These are phyloP conservation scores for Heritiera fomes DNA, from an alignment of 345 rosid genomes.

Conservation along the genomic window DNA sequence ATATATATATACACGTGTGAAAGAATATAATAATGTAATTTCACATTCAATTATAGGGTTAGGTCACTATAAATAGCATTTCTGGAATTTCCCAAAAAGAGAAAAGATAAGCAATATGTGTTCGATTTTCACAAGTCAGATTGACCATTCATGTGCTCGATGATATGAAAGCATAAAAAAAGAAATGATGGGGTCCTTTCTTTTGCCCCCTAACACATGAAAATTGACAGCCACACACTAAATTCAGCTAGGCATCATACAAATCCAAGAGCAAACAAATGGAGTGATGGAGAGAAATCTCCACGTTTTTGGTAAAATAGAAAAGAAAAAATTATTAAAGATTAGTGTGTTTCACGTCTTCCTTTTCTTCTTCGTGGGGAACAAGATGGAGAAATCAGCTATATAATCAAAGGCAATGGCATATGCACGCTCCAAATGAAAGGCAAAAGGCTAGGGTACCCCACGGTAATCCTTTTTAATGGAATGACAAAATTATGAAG, in stretches of 20 bases:
- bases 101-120: too few relatives aligned
- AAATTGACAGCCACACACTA: conserved; percentile 10
- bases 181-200: neutral
- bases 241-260: conserved; percentile 1
- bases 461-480: conserved; percentile 8
- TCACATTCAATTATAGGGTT: neutral
- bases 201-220: neutral
- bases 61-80: neutral
- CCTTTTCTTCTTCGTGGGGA: conserved; percentile 6
- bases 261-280: neutral
- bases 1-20: too few relatives aligned
- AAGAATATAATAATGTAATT: neutral
- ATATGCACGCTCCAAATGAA: conserved; percentile 12
- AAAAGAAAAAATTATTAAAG: neutral
- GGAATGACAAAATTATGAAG: conserved; percentile 12
- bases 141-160: conserved; percentile 13
- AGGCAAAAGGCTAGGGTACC: neutral
- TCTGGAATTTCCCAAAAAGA: neutral
- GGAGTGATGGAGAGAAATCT: neutral
- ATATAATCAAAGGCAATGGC: neutral
- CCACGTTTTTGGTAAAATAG: neutral
- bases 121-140: conserved; percentile 2
- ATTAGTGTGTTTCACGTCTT: neutral
- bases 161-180: conserved; percentile 3
- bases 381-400: conserved; percentile 12